Conservation (phyloP, 441 rosid species). For the Gossypium schwendimanii region DNA sequence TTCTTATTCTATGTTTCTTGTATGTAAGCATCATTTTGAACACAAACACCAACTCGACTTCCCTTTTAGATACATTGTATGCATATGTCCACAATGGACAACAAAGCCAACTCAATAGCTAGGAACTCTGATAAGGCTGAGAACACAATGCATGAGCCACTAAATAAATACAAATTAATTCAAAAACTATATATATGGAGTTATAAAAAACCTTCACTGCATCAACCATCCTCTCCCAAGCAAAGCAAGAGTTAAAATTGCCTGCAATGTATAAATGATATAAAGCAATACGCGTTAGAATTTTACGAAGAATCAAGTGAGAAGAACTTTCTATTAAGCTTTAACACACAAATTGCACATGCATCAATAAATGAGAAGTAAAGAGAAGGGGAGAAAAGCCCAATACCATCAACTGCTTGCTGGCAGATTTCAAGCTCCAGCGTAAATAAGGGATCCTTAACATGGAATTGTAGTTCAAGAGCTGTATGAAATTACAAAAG, state of each 20-base stretch:
- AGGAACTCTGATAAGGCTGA: background rate
- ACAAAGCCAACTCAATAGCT: background rate
- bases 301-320: background rate
- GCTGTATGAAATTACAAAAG: conserved; percentile 26
- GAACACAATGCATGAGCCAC: conserved; percentile 1
- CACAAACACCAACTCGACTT: conserved; percentile 1
- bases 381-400: background rate
- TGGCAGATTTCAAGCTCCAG: conserved; percentile 38
- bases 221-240: conserved; percentile 60
- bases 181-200: conserved; percentile 1
- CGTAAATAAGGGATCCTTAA: conserved; percentile 42
- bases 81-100: background rate
- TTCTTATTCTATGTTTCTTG: background rate
- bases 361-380: background rate
- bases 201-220: conserved; percentile 44
- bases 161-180: background rate
- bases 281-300: background rate
- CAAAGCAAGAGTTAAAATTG: conserved; percentile 21
- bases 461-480: conserved; percentile 37
- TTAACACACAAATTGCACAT: background rate
- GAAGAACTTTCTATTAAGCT: background rate
- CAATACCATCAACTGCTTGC: conserved; percentile 26
- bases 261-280: conserved; percentile 29
- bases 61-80: background rate
- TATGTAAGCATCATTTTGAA: background rate